Conservation (phyloP, 495 filamentous ascomycete species). For the Podospora didyma region DNA sequence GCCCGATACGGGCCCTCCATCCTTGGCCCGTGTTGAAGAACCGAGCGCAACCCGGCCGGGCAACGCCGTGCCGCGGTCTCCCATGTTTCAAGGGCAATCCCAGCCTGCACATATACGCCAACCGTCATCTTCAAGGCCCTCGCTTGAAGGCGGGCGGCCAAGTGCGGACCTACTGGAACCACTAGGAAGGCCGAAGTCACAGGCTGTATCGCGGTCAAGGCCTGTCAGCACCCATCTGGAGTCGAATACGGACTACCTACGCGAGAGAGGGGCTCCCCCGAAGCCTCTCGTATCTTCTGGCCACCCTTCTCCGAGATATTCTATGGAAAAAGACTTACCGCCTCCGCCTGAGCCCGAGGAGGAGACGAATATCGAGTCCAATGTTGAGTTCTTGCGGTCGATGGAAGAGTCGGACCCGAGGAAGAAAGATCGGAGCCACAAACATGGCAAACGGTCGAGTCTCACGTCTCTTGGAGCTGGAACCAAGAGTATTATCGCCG, state of each 20-base stretch:
- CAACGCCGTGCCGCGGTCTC: constrained; percentile 28
- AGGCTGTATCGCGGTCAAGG: constrained; percentile 16
- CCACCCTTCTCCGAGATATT: constrained; percentile 32
- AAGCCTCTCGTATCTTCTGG: constrained; percentile 33
- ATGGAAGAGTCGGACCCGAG: constrained; percentile 70
- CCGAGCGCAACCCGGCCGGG: constrained; percentile 17
- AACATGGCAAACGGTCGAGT: constrained; percentile 77
- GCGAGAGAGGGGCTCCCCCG: constrained; percentile 52
- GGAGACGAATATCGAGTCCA: constrained; percentile 72
- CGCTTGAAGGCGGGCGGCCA: constrained; percentile 70
- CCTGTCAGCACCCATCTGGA: constrained; percentile 69
- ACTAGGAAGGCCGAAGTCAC: constrained; percentile 29
- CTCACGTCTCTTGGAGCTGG: constrained; percentile 69
- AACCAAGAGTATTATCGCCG: constrained; percentile 80
- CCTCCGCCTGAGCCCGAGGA: constrained; percentile 45
- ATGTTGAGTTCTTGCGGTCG: constrained; percentile 80
- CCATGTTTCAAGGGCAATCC: constrained; percentile 49
- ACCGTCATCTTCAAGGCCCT: constrained; percentile 72
- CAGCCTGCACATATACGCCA: constrained; percentile 38
- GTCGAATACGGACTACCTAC: constrained; percentile 71
- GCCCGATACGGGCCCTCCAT: constrained; percentile 30
- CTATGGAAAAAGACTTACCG: constrained; percentile 33
- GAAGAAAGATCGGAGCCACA: constrained; percentile 64
- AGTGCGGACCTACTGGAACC: constrained; percentile 57
- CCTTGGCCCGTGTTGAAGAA: constrained; percentile 28